phyloP scores from a whole-genome alignment of 2,329 filamentous ascomycete genomes.

The Pyrenochaeta sp. region DNA sequence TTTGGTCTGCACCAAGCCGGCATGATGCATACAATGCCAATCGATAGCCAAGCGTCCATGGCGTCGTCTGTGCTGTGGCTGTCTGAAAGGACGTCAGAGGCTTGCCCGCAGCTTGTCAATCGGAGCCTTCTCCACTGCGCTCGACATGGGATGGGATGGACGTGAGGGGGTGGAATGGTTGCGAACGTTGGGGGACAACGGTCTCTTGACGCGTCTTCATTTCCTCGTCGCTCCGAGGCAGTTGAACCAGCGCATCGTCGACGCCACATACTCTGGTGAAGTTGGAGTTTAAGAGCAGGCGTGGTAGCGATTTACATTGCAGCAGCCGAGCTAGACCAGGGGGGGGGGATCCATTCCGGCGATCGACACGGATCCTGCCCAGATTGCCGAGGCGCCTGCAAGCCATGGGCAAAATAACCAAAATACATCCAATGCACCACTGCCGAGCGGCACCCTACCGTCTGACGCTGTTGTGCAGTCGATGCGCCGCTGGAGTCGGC shows the following conservation, averaged over 20 bases:
- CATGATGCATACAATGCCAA: slow-evolving; percentile 9
- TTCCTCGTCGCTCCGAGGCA: slow-evolving; percentile 6
- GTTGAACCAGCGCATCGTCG: slow-evolving; percentile 10
- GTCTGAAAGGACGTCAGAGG: slow-evolving; percentile 37
- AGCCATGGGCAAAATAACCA: background rate
- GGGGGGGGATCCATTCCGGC: slow-evolving; percentile 7
- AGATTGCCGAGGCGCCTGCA: slow-evolving; percentile 30
- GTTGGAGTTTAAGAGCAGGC: background rate
- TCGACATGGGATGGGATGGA: no score
- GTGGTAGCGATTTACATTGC: background rate
- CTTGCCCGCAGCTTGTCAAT: slow-evolving; percentile 5
- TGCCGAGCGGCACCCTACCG: background rate
- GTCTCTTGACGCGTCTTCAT: slow-evolving; percentile 13
- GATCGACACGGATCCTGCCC: slow-evolving; percentile 31
- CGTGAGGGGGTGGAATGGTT: background rate
- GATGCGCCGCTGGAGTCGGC: slow-evolving; percentile 19
- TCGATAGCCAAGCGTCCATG: slow-evolving; percentile 2
- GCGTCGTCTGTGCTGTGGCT: slow-evolving; percentile 25
- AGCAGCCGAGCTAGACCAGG: slow-evolving; percentile 11
- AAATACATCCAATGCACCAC: background rate
- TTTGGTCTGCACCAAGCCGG: slow-evolving; percentile 1
- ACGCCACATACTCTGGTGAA: slow-evolving; percentile 1
- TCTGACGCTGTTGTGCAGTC: slow-evolving; percentile 4
- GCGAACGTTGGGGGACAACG: background rate
- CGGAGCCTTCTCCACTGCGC: slow-evolving; percentile 1